Percentiles rank a stretch among this genome's conserved stretches.
Conservation (phyloP, 345 rosid species). For the Murraya paniculata region DNA sequence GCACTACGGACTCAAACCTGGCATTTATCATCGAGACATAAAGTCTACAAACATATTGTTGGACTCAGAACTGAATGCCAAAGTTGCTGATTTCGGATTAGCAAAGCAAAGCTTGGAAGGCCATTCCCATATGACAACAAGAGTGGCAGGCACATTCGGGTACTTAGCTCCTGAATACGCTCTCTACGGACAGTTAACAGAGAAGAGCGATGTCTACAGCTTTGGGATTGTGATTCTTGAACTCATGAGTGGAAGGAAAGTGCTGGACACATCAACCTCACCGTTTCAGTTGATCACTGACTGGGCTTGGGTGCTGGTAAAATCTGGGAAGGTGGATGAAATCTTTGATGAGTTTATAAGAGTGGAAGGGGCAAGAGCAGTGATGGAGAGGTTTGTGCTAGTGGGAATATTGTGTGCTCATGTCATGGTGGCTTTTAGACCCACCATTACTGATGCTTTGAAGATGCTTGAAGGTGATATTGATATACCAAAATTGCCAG, state of each 20-base stretch:
- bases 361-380: slow-evolving; percentile 41
- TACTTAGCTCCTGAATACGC: slow-evolving; percentile 63
- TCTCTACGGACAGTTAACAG: slow-evolving; percentile 58
- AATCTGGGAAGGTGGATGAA: slow-evolving; percentile 36
- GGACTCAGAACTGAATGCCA: slow-evolving; percentile 46
- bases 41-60: slow-evolving; percentile 58
- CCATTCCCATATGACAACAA: slow-evolving; percentile 56
- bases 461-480: slow-evolving; percentile 63
- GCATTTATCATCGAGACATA: slow-evolving; percentile 63
- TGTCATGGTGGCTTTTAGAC: slow-evolving; percentile 57
- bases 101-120: slow-evolving; percentile 57
- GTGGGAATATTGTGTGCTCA: slow-evolving; percentile 70
- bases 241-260: slow-evolving; percentile 55
- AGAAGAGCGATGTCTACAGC: slow-evolving; percentile 61
- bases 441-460: slow-evolving; percentile 52
- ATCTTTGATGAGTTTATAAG: slow-evolving; percentile 40
- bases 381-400: slow-evolving; percentile 59
- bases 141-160: slow-evolving; percentile 64
- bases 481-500: slow-evolving; percentile 58
- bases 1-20: slow-evolving; percentile 51
- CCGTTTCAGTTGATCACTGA: slow-evolving; percentile 46
- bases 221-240: slow-evolving; percentile 58
- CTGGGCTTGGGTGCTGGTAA: slow-evolving; percentile 55
- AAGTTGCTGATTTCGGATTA: slow-evolving; percentile 54
- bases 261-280: slow-evolving; percentile 39